Conservation (phyloP, 257 asterid species). For the Solanum pinnatisectum region DNA sequence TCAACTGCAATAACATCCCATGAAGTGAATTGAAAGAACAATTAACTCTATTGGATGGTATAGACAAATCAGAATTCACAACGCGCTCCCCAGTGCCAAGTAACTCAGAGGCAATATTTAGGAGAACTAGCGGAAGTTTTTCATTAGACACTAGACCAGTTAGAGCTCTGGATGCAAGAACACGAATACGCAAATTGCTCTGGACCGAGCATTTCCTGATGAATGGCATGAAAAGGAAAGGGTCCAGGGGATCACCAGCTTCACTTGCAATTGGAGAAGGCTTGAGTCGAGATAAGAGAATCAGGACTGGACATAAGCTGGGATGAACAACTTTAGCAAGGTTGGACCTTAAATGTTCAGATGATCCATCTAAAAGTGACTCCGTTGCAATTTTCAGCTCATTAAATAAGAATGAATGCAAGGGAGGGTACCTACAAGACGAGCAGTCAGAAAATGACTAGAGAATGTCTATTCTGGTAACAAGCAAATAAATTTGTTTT, state of each 20-base stretch:
- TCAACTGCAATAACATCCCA: constrained; percentile 81
- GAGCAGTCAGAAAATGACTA: background rate
- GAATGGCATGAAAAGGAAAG: constrained; percentile 77
- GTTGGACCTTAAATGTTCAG: constrained; percentile 42
- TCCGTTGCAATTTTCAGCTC: constrained; percentile 84
- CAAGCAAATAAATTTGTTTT: background rate
- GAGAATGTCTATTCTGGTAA: background rate
- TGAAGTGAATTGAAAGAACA: constrained; percentile 66
- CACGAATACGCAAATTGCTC: constrained; percentile 70
- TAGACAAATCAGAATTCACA: constrained; percentile 11
- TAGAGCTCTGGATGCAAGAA: constrained; percentile 85
- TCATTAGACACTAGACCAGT: constrained; percentile 74
- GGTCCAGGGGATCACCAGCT: constrained; percentile 71
- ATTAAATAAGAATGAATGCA: constrained; percentile 68
- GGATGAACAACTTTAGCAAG: constrained; percentile 74
- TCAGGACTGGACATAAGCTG: constrained; percentile 88
- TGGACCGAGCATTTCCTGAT: constrained; percentile 83
- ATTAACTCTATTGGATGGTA: constrained; percentile 2
- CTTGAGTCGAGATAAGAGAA: constrained; percentile 78
- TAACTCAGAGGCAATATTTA: constrained; percentile 66
- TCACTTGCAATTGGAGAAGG: constrained; percentile 79
- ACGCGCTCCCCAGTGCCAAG: constrained; percentile 22
- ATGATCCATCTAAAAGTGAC: constrained; percentile 42
- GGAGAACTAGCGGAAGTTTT: constrained; percentile 56
- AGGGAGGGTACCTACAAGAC: constrained; percentile 69